A percentile compares a stretch with the other conserved stretches of the same genome.
Evolutionary conservation across 2,329 filamentous ascomycete species (phyloP).

Genomic region (Tolypocladium tropicale): DNA sequence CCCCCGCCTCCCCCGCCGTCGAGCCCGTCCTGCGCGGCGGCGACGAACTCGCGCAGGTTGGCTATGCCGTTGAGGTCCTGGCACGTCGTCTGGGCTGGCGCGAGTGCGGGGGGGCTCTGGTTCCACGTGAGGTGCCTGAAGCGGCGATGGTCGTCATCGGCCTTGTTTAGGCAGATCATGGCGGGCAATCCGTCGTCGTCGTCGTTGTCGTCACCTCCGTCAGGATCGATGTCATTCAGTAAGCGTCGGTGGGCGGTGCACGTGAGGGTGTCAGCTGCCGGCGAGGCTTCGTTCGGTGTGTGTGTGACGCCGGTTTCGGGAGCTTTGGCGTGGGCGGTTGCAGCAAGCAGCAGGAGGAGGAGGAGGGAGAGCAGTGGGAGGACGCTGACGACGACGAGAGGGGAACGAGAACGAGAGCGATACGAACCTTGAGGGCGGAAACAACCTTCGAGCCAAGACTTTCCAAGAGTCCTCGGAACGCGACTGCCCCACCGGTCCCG

Average conservation of each 20-base stretch:
- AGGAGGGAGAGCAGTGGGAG: background rate
- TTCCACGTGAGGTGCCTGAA: slow-evolving; percentile 40
- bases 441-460: background rate
- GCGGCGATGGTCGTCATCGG: slow-evolving; percentile 41
- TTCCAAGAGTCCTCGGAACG: no score
- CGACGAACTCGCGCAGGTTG: slow-evolving; percentile 35
- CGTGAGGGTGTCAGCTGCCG: background rate
- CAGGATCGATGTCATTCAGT: no score
- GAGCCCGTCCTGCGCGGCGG: slow-evolving; percentile 22
- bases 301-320: background rate
- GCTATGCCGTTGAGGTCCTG: slow-evolving; percentile 45
- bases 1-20: slow-evolving; percentile 13
- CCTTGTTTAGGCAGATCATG: slow-evolving; percentile 47
- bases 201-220: no score
- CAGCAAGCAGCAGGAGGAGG: background rate
- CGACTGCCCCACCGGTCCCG: no score
- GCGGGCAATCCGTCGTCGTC: no score
- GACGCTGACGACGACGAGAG: background rate
- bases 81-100: slow-evolving; percentile 38
- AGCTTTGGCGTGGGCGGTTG: background rate
- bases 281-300: background rate
- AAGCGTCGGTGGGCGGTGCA: background rate
- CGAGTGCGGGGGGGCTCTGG: slow-evolving; percentile 40
- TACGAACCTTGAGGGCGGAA: background rate
- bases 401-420: background rate